Evolutionary conservation across 2,329 filamentous ascomycete genomes (phyloP).

Genomic region (Penicillium sp.): DNA sequence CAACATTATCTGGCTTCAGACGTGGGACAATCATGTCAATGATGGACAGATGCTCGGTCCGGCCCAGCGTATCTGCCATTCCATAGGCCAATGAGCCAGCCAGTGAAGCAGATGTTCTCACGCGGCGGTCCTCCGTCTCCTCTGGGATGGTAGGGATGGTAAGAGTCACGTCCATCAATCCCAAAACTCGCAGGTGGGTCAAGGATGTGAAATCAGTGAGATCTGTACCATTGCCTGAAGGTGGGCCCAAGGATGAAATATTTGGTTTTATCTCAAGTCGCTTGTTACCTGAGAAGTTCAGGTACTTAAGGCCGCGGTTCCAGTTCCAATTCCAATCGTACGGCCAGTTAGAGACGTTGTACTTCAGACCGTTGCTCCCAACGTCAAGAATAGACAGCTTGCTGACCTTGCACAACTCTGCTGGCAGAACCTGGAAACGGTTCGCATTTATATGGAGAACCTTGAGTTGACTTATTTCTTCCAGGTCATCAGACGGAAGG

Average conservation of each 20-base stretch:
- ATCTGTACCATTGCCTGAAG: slow-evolving; percentile 60
- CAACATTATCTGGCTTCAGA: slow-evolving; percentile 84
- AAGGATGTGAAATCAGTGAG: slow-evolving; percentile 89
- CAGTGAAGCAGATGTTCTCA: slow-evolving; percentile 92
- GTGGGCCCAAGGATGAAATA: slow-evolving; percentile 55
- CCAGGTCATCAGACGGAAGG: slow-evolving; percentile 87
- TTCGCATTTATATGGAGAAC: slow-evolving; percentile 95
- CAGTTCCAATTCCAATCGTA: slow-evolving; percentile 99
- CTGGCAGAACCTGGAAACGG: slow-evolving; percentile 94
- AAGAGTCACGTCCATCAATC: slow-evolving; percentile 96
- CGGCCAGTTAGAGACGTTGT: slow-evolving; percentile 98
- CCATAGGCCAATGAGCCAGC: slow-evolving; percentile 91
- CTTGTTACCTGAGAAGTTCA: slow-evolving; percentile 97
- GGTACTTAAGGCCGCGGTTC: slow-evolving; percentile 90
- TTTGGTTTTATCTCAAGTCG: slow-evolving; percentile 81
- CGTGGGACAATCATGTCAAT: slow-evolving; percentile 93
- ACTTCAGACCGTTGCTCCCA: slow-evolving; percentile 91
- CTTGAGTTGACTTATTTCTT: slow-evolving; percentile 82
- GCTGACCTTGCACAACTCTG: slow-evolving; percentile 90
- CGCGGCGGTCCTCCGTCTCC: slow-evolving; percentile 89
- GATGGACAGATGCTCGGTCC: slow-evolving; percentile 90
- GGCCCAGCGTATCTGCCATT: slow-evolving; percentile 93
- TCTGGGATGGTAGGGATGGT: slow-evolving; percentile 92
- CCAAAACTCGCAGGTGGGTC: slow-evolving; percentile 78
- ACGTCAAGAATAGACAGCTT: slow-evolving; percentile 91